Percentiles rank a stretch among this genome's conserved stretches.
Evolutionary conservation across 805 yeast genomes (phyloP).

Genomic region (Zygoascus bituminiphila): DNA sequence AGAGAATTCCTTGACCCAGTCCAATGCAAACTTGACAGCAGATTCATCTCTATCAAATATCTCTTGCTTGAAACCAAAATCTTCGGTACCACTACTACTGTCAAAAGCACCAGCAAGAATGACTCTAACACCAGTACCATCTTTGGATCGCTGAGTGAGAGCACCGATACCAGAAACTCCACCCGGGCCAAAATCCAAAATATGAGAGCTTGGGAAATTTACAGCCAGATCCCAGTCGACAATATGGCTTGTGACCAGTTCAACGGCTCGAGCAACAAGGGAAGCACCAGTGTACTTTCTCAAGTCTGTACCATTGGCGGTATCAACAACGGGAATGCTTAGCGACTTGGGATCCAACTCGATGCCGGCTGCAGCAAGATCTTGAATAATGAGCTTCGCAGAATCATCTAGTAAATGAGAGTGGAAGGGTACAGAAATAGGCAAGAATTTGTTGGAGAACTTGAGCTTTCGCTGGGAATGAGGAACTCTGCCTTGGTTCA

Average conservation of each 20-base stretch:
- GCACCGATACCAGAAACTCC: constrained; percentile 96
- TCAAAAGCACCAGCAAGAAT: constrained; percentile 91
- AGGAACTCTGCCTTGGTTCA: constrained; percentile 93
- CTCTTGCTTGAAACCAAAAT: constrained; percentile 94
- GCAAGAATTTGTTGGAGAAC: constrained; percentile 88
- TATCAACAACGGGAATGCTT: constrained; percentile 84
- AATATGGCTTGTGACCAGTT: constrained; percentile 78
- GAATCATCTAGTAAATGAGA: constrained; percentile 76
- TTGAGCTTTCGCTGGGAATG: constrained; percentile 87
- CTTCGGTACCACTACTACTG: constrained; percentile 57
- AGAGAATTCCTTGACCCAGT: constrained; percentile 84
- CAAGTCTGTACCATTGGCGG: constrained; percentile 75
- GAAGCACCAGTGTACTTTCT: constrained; percentile 42
- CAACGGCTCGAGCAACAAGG: constrained; percentile 59
- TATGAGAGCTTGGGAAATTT: constrained; percentile 70
- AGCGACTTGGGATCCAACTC: constrained; percentile 48
- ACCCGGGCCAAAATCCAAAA: constrained; percentile 98
- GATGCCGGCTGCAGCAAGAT: constrained; percentile 51
- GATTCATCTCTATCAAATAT: constrained; percentile 62
- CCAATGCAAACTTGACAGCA: constrained; percentile 70
- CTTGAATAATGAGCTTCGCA: constrained; percentile 54
- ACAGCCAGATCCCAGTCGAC: constrained; percentile 96
- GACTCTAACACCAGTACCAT: constrained; percentile 94
- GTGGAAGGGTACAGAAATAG: constrained; percentile 96
- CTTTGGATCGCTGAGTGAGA: constrained; percentile 93